phyloP scores from a whole-genome alignment of 1,284 basidiomycete genomes.

The Golubevia pallescens region DNA sequence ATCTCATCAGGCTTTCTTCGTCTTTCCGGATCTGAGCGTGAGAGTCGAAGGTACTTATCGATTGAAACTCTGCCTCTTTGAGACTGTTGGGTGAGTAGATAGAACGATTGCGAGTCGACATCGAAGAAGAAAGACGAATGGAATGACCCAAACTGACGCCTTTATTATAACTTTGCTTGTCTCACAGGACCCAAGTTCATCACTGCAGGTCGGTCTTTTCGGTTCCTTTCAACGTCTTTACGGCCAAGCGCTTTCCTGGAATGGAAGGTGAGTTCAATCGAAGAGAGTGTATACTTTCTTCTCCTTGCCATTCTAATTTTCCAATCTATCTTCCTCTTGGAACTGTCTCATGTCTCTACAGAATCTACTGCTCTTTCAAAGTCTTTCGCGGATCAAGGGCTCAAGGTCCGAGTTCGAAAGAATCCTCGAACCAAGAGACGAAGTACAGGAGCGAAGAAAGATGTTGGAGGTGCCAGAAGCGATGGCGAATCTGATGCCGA shows the following conservation, averaged over 20 bases:
- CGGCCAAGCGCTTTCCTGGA: slow-evolving; percentile 53
- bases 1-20: slow-evolving; percentile 72
- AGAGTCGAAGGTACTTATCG: slow-evolving; percentile 85
- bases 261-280: slow-evolving; percentile 31
- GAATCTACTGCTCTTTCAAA: slow-evolving; percentile 49
- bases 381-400: slow-evolving; percentile 52
- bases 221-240: slow-evolving; percentile 49
- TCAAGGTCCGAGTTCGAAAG: slow-evolving; percentile 59
- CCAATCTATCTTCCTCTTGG: neutral
- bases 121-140: too few relatives aligned
- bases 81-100: slow-evolving; percentile 89
- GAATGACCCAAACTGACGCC: too few relatives aligned
- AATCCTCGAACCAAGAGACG: slow-evolving; percentile 22
- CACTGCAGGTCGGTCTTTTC: slow-evolving; percentile 58
- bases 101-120: too few relatives aligned
- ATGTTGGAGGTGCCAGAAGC: too few relatives aligned
- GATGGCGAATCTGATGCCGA: too few relatives aligned
- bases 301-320: neutral
- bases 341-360: neutral
- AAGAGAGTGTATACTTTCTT: neutral
- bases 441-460: too few relatives aligned
- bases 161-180: neutral
- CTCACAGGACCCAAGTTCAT: slow-evolving; percentile 29
- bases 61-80: slow-evolving; percentile 81
- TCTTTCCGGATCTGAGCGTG: slow-evolving; percentile 65